Base-by-base conservation (phyloP, 176 grass and related monocot genomes). In the Avena atlantica region DNA sequence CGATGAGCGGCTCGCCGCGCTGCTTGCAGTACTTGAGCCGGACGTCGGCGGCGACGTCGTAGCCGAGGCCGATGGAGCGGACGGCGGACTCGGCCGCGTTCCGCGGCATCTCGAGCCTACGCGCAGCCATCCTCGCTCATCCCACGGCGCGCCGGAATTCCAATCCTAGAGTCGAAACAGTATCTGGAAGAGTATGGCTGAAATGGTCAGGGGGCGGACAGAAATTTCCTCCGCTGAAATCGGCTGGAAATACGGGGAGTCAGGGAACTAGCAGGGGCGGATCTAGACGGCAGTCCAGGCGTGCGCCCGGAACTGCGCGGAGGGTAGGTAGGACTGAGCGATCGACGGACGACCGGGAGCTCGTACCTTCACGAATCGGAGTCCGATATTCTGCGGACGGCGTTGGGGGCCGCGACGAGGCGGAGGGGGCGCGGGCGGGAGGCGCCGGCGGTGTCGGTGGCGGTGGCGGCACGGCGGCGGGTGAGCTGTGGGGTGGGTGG, bases 1-100 rank as follows among this genome's bases (percentile, higher is more conserved):
- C 92, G 55, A 98, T 94, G 82, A 98, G 90, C 31, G 69, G 23
- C 19, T 11, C 58, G 31, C 50, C 40, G 16, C 81, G 89, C 76
- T 90, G 89, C 82, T 94, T 94, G 90, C 97, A 98, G 70, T 48
- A 89, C 84, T 96, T 98, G 79, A 98, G 89, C n/a, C 92, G 88
- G 75, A 94, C 60, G 88, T 98, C 97, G 24, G 24, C 88, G 3
- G 89, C 87, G 42, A 98, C 68, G 64, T 98, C 97, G 52, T 96
- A 98, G 61, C 97, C 97, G 49, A 98, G 78, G 17, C 94, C 97
- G 12, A 98, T 92, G 50, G 97, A 92, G 3, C 84, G 82, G 51
- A 94, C 90, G 12, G 97, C 92, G 42, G 89, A 36, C 86, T 90
- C 92, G 11, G 88, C 90, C 10, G 88, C 56, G 67, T 52, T 80